Conservation (phyloP, 2,329 filamentous ascomycete species). For the Dothideomycetes sp. region DNA sequence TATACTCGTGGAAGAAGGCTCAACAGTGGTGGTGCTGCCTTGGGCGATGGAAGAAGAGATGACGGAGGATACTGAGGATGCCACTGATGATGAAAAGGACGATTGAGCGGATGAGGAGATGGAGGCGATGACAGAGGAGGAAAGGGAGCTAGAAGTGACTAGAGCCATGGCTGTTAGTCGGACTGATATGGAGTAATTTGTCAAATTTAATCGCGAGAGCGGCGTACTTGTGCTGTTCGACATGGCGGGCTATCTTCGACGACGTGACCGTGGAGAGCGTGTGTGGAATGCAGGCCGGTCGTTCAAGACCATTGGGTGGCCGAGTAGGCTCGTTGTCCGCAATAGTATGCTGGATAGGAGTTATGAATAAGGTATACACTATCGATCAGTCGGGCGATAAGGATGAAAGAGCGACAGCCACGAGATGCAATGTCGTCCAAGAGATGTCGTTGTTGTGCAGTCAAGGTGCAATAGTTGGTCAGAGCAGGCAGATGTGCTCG, state of each 20-base stretch:
- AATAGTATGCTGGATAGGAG: not conserved
- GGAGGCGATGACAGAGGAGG: constrained; percentile 1
- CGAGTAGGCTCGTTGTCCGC: not conserved
- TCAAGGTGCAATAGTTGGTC: no score
- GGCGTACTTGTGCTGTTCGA: constrained; percentile 7
- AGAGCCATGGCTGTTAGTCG: constrained; percentile 2
- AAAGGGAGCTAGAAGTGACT: constrained; percentile 1
- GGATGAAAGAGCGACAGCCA: not conserved
- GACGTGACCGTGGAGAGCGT: not conserved
- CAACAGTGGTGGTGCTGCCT: constrained; percentile 9
- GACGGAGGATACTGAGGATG: constrained; percentile 12
- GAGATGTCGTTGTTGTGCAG: not conserved
- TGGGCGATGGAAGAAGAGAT: constrained; percentile 6
- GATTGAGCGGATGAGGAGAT: constrained; percentile 8
- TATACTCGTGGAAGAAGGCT: constrained; percentile 9
- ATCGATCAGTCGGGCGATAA: not conserved
- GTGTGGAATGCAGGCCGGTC: not conserved
- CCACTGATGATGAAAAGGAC: constrained; percentile 10
- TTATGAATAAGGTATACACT: not conserved
- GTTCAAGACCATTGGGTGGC: not conserved
- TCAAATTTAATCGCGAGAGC: constrained; percentile 1
- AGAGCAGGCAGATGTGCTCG: no score
- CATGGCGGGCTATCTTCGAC: not conserved
- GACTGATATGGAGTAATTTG: not conserved
- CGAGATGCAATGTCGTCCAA: not conserved